Evolutionary conservation across 1,139 yeast genomes (phyloP).

Genomic region (Pichia sp.): DNA sequence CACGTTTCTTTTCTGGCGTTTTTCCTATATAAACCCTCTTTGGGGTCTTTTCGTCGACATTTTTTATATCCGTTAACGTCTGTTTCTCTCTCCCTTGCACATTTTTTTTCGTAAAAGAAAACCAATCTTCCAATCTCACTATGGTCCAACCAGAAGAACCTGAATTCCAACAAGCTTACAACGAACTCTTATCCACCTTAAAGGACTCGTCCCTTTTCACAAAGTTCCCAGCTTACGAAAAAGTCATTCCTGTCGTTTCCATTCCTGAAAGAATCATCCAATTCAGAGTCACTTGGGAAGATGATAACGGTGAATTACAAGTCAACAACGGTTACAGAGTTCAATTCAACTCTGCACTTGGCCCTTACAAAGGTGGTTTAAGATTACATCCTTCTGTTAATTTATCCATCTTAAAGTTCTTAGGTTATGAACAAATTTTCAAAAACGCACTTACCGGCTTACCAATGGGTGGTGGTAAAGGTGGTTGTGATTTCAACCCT

Average conservation of each 20-base stretch:
- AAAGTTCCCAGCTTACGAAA: slow-evolving; percentile 83
- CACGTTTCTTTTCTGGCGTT: no score
- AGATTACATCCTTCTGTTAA: slow-evolving; percentile 97
- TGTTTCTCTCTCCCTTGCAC: not conserved
- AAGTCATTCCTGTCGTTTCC: slow-evolving; percentile 84
- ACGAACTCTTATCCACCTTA: slow-evolving; percentile 83
- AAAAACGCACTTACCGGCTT: slow-evolving; percentile 97
- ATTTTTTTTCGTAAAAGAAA: not conserved
- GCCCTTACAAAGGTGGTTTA: slow-evolving; percentile 99
- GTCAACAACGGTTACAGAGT: slow-evolving; percentile 98
- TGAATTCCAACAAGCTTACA: slow-evolving; percentile 97
- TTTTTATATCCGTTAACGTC: not conserved
- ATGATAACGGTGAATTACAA: slow-evolving; percentile 84
- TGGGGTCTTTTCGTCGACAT: no score
- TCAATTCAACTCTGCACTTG: slow-evolving; percentile 95
- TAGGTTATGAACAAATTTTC: slow-evolving; percentile 97
- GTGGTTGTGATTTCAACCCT: slow-evolving; percentile 98
- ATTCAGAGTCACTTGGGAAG: slow-evolving; percentile 97
- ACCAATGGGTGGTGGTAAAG: slow-evolving; percentile 99
- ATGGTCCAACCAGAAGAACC: slow-evolving; percentile 61
- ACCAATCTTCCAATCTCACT: not conserved
- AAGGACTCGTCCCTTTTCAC: slow-evolving; percentile 87
- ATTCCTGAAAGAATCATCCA: slow-evolving; percentile 95
- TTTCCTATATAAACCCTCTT: no score
- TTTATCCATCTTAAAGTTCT: slow-evolving; percentile 87